A percentile compares a stretch with the other conserved stretches of the same genome.
phyloP scores from a whole-genome alignment of 2,329 filamentous ascomycete species.

The Penicillium sp. region DNA sequence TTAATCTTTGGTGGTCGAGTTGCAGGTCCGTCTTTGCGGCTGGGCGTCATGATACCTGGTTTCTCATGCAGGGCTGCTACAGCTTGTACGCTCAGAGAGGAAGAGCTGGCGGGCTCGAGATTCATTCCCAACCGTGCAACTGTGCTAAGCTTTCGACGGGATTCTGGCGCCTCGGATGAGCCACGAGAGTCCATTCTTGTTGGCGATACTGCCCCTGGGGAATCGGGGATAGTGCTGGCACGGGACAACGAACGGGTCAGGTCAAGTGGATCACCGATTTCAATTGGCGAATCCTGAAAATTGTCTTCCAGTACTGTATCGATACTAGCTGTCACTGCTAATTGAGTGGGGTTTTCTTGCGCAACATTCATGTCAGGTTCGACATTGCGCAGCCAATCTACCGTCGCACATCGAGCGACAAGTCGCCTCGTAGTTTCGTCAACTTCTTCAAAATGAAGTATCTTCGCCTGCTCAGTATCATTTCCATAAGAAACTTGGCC shows the following conservation, averaged over 20 bases:
- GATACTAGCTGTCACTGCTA: slow-evolving; percentile 16
- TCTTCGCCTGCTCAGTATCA: slow-evolving; percentile 45
- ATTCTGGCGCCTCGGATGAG: slow-evolving; percentile 18
- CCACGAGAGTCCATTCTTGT: slow-evolving; percentile 34
- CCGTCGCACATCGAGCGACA: slow-evolving; percentile 47
- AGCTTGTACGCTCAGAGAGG: slow-evolving; percentile 73
- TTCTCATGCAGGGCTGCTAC: slow-evolving; percentile 79
- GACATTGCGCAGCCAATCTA: slow-evolving; percentile 46
- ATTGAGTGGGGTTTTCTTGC: slow-evolving; percentile 10
- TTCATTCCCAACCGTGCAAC: slow-evolving; percentile 64
- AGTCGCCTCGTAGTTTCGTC: slow-evolving; percentile 52
- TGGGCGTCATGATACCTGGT: slow-evolving; percentile 78
- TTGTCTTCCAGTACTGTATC: slow-evolving; percentile 20
- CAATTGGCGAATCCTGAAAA: slow-evolving; percentile 18
- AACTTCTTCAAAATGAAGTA: slow-evolving; percentile 51
- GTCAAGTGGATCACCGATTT: slow-evolving; percentile 27
- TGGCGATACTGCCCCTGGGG: slow-evolving; percentile 51
- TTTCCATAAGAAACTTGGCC: slow-evolving; percentile 66
- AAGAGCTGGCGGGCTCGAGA: slow-evolving; percentile 67
- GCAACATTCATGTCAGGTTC: slow-evolving; percentile 23
- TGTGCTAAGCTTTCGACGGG: slow-evolving; percentile 24
- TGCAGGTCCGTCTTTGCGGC: slow-evolving; percentile 51
- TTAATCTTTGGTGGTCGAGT: slow-evolving; percentile 33
- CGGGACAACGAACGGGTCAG: slow-evolving; percentile 40
- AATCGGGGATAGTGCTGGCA: slow-evolving; percentile 31